Base-by-base conservation (phyloP, 2,329 filamentous ascomycete genomes). In the Talaromyces amestolkiae region DNA sequence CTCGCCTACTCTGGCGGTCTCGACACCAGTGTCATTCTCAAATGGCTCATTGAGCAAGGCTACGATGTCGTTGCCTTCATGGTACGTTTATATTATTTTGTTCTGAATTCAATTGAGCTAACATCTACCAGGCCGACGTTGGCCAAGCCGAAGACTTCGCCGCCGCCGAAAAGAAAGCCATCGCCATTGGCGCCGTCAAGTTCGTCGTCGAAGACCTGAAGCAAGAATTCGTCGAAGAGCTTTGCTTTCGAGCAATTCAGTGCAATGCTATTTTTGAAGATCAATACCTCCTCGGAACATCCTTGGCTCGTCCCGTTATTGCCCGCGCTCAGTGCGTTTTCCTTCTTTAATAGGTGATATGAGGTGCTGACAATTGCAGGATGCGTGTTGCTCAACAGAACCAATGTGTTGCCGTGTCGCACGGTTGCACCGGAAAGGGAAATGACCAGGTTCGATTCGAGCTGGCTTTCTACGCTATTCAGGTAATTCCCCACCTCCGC, bases 171-270 rank as follows among this genome's bases (percentile, higher is more conserved):
- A 84, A 85, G 75, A 93, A 93, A 85, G 90, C 89, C 63, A 66
- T 87, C 68, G 85, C 85, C 78, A 86, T 91, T 69, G 89, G 89
- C 72, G 89, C 89, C 24, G 81, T 85, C 79, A 85, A 86, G 80
- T 86, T 89, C 77, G 76, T 85, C 69, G 83, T 88, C 69, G 79
- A 83, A 68, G 81, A 95, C 76, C 84, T 94, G 63, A 86, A 87
- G 72, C 83, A 84, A 71, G 89, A 92, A 79, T 93, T 95, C 73
- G 86, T 95, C 70, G 89, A 93, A 72, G 86, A 94, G 81, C 84
- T 95, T 53, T 90, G 89, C 83, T 93, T 89, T 85, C 89, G 86
- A 61, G 91, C 91, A 68, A 86, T 95, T 69, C 64, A 92, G 79
- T 91, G 87, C 80, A 86, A 85, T 71, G 84, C 83, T 68, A 86